A percentile compares a stretch with the other conserved stretches of the same genome.
These are phyloP conservation scores for Colletotrichum sp. DNA, from an alignment of 2,329 filamentous ascomycete species.

Conservation along the genomic window DNA sequence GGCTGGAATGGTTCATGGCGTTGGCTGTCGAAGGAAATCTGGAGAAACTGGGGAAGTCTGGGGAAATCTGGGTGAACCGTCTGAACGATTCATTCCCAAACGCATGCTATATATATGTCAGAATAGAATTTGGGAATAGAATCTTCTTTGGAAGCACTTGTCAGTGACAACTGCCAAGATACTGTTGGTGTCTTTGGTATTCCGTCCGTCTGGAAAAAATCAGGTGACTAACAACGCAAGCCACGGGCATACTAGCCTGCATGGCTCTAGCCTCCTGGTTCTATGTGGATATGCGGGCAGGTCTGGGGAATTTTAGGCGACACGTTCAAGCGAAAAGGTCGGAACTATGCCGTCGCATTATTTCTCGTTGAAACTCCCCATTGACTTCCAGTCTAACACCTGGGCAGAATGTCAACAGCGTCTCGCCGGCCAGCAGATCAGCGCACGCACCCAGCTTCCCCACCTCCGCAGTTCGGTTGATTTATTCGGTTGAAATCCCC, in stretches of 20 bases:
- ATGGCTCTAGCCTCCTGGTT: neutral
- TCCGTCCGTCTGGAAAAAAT: neutral
- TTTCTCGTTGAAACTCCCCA: neutral
- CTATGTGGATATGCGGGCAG: neutral
- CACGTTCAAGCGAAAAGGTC: neutral
- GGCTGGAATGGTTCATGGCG: neutral
- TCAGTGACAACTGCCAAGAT: neutral
- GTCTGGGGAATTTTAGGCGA: neutral
- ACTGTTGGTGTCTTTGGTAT: neutral
- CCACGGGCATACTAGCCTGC: neutral
- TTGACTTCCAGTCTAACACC: neutral
- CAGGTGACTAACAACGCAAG: neutral
- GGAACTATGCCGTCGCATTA: neutral
- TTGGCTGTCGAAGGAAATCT: neutral
- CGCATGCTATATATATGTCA: neutral
- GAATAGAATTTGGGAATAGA: neutral
- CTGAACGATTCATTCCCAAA: neutral
- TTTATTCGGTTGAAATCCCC: neutral
- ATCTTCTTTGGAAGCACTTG: neutral
- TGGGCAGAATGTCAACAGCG: neutral
- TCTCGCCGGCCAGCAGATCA: neutral
- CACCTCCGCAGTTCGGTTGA: neutral
- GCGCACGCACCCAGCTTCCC: neutral
- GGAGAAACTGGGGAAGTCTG: neutral
- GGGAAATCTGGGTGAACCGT: neutral